These are phyloP conservation scores for Geotrichum phurueaensis DNA, from an alignment of 1,139 yeast genomes.

Conservation along the genomic window DNA sequence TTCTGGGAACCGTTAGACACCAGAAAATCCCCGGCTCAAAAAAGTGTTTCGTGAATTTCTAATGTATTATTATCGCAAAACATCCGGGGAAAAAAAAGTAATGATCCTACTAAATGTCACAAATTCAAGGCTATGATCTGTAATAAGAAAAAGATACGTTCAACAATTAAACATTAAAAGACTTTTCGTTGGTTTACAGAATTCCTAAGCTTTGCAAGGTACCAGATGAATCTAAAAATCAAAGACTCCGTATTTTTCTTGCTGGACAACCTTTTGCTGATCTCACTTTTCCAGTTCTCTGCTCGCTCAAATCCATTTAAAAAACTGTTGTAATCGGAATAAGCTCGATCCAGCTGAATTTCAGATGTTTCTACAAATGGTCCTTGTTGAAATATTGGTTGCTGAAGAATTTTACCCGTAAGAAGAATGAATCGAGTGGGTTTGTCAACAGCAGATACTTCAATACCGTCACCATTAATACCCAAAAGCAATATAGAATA, in stretches of 20 bases:
- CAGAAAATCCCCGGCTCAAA: too few species aligned
- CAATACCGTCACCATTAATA: conserved; percentile 27
- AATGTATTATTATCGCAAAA: too few species aligned
- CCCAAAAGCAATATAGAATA: conserved; percentile 44
- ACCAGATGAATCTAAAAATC: background rate
- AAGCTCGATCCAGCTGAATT: conserved; percentile 60
- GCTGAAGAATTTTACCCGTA: conserved; percentile 74
- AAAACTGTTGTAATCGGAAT: conserved; percentile 62
- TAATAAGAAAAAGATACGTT: too few species aligned
- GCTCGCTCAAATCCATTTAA: conserved; percentile 71
- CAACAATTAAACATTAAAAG: too few species aligned
- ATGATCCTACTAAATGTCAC: too few species aligned
- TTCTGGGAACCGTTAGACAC: too few species aligned
- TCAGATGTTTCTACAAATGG: conserved; percentile 74
- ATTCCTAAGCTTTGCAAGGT: background rate
- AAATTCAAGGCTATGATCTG: too few species aligned
- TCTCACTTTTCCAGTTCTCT: conserved; percentile 60
- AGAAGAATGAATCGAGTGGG: conserved; percentile 52
- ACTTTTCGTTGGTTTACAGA: too few species aligned
- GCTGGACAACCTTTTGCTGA: conserved; percentile 37
- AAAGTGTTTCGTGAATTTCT: too few species aligned
- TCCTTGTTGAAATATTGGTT: conserved; percentile 79
- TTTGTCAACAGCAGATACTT: conserved; percentile 26
- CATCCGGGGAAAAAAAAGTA: too few species aligned
- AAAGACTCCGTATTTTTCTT: background rate